Base-by-base conservation (phyloP, 805 yeast genomes). In the Gaillardinia entomophila region DNA sequence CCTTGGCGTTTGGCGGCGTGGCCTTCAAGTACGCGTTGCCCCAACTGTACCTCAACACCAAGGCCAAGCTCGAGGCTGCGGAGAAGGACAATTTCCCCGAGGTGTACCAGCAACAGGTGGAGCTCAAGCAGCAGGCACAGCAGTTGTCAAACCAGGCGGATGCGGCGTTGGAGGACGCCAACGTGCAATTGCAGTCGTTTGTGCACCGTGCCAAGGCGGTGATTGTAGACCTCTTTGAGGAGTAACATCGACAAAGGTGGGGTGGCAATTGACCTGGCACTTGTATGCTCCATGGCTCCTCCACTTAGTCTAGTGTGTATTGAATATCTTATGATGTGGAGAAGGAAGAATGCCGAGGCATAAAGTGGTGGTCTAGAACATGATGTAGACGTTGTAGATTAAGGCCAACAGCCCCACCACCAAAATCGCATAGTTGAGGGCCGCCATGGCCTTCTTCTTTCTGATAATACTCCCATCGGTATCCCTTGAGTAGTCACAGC, bases 321-420 rank as follows among this genome's bases (percentile, higher is more conserved):
- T n/a, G n/a, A n/a, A n/a, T n/a, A n/a, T n/a, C n/a, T n/a, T n/a
- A n/a, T n/a, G n/a, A n/a, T n/a, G n/a, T n/a, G n/a, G n/a, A n/a
- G n/a, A n/a, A n/a, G n/a, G 20, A 7, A 5, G 16, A 6, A n/a
- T 16, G 22, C 5, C 22, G 10, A 4, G 22, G 12, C 8, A 16
- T n/a, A 7, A n/a, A 4, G 12, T 19, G 5, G 22, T 8, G 6
- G 16, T 12, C 11, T 26, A 25, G 24, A 77, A 40, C 30, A 80
- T 69, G 45, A 78, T 81, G 35, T 68, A 75, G 0, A 88, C 75
- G 1, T 89, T 83, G 52, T 82, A 84, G 1, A 68, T 45, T 78
- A 82, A 73, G 4, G 84, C 77, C 11, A 68, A 43, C 1, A 65
- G 70, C 2, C 94, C 94, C 38, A 81, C 53, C 1, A 64, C 20